Conservation (phyloP, 192 early-diverging fungal species). For the Piromyces finnis region DNA sequence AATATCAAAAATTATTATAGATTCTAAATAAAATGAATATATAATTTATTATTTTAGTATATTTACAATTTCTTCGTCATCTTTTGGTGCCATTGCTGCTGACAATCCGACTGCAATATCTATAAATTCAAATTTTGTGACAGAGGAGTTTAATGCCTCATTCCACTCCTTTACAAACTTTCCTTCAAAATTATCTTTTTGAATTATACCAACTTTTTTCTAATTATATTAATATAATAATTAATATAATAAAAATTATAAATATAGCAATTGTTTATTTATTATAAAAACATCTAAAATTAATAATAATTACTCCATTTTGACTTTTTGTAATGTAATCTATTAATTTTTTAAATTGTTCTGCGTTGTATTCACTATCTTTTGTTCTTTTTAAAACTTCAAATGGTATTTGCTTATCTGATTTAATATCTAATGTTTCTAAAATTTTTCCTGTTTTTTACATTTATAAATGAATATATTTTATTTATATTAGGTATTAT, state of each 20-base stretch:
- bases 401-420: slow-evolving; percentile 32
- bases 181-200: slow-evolving; percentile 57
- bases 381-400: slow-evolving; percentile 63
- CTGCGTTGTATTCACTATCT: slow-evolving; percentile 51
- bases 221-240: slow-evolving; percentile 1
- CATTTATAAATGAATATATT: slow-evolving; percentile 1
- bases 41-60: too few species aligned
- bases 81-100: slow-evolving; percentile 63
- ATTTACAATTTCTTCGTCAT: slow-evolving; percentile 69
- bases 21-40: too few species aligned
- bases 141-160: slow-evolving; percentile 1
- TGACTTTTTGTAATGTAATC: slow-evolving; percentile 2
- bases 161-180: slow-evolving; percentile 69
- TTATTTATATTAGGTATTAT: not conserved
- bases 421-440: slow-evolving; percentile 23
- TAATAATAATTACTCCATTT: not conserved
- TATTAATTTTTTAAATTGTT: slow-evolving; percentile 34
- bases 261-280: too few species aligned
- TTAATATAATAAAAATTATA: too few species aligned
- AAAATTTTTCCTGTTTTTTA: slow-evolving; percentile 34
- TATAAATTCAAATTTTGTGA: slow-evolving; percentile 37
- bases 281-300: too few species aligned
- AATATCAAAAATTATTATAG: too few species aligned
- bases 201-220: slow-evolving; percentile 54
- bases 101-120: slow-evolving; percentile 60